A percentile compares a stretch with the other conserved stretches of the same genome.
These are phyloP conservation scores for Fusarium stilboides DNA, from an alignment of 2,329 filamentous ascomycete species.

Conservation along the genomic window DNA sequence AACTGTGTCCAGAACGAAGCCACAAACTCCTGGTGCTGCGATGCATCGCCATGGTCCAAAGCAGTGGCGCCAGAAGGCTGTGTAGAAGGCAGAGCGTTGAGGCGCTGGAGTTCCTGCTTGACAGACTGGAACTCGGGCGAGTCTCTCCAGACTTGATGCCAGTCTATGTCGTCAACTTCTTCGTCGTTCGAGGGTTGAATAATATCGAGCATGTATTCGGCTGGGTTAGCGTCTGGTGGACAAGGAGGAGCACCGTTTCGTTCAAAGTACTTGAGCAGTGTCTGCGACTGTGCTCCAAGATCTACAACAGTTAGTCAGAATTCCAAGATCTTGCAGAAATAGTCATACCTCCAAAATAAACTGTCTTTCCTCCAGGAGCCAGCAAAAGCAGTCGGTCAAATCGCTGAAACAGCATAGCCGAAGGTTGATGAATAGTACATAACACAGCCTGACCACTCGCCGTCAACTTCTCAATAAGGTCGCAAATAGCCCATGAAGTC, in stretches of 20 bases:
- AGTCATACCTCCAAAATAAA: constrained; percentile 70
- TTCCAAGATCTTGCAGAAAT: accelerated
- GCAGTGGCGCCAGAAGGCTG: background rate
- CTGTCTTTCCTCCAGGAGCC: constrained; percentile 69
- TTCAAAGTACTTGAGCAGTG: constrained; percentile 72
- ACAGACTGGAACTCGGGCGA: constrained; percentile 57
- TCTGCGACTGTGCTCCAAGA: constrained; percentile 60
- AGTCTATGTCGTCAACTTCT: constrained; percentile 62
- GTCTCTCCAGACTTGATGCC: constrained; percentile 56
- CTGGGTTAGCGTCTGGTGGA: constrained; percentile 71
- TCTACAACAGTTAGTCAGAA: constrained; percentile 14
- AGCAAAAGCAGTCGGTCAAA: constrained; percentile 71
- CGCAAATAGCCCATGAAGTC: constrained; percentile 81
- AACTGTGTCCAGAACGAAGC: constrained; percentile 54
- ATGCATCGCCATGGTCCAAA: constrained; percentile 8
- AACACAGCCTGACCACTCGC: constrained; percentile 61
- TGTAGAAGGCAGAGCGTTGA: constrained; percentile 27
- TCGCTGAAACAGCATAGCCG: constrained; percentile 60
- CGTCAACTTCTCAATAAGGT: constrained; percentile 77
- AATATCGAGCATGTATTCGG: constrained; percentile 75
- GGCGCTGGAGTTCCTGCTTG: constrained; percentile 44
- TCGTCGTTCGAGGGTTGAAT: constrained; percentile 46
- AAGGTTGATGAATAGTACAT: constrained; percentile 65
- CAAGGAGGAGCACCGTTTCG: constrained; percentile 71
- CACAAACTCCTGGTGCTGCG: constrained; percentile 53